These are phyloP conservation scores for Beauveria sp. DNA, from an alignment of 2,329 filamentous ascomycete genomes.

Conservation along the genomic window DNA sequence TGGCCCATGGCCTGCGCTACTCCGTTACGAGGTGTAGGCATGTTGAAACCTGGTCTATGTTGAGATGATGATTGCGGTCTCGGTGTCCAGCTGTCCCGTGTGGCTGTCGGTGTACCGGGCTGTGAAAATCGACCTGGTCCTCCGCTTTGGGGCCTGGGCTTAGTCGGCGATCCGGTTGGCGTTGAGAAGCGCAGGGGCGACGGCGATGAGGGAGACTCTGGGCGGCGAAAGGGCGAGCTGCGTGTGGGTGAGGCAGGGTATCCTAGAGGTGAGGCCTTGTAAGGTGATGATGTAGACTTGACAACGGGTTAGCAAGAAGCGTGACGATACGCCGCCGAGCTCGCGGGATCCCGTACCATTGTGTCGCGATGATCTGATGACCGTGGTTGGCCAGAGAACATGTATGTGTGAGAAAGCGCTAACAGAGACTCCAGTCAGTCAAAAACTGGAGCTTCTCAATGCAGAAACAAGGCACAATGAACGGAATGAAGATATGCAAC, in stretches of 20 bases:
- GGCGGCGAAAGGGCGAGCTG: constrained; percentile 55
- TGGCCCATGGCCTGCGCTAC: constrained; percentile 30
- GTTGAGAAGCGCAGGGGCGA: constrained; percentile 58
- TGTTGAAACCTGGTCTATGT: constrained; percentile 12
- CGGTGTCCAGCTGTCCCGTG: constrained; percentile 31
- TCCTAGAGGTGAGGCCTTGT: constrained; percentile 64
- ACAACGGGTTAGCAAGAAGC: background rate
- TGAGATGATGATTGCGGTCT: constrained; percentile 13
- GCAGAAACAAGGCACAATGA: background rate
- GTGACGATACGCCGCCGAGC: background rate
- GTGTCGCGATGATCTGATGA: constrained; percentile 5
- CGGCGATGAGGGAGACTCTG: constrained; percentile 57
- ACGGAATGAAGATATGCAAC: background rate
- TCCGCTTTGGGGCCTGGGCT: constrained; percentile 22
- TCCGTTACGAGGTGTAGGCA: constrained; percentile 30
- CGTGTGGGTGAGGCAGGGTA: constrained; percentile 57
- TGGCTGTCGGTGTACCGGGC: constrained; percentile 32
- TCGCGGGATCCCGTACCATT: constrained; percentile 7
- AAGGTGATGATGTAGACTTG: constrained; percentile 48
- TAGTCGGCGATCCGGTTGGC: constrained; percentile 54
- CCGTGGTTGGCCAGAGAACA: constrained; percentile 12
- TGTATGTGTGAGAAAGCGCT: background rate
- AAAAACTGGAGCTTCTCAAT: constrained; percentile 3
- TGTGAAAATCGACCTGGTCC: constrained; percentile 28
- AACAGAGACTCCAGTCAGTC: background rate